Base-by-base conservation (phyloP, 192 early-diverging fungal genomes). In the Powellomyces hirtus region DNA sequence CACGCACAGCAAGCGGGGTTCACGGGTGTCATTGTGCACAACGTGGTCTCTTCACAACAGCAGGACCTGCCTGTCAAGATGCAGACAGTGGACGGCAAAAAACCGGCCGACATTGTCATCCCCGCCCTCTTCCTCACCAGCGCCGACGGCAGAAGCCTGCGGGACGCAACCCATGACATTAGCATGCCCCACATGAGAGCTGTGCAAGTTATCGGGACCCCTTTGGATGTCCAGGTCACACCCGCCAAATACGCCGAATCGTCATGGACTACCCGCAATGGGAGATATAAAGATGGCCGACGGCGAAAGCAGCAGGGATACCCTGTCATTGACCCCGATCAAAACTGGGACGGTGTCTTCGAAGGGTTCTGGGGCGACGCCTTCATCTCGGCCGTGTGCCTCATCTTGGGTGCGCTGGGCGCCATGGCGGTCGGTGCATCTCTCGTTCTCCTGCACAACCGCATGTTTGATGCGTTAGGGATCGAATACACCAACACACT, bases 1-100 rank as follows among this genome's bases (percentile, higher is more conserved):
- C 63, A 77, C 31, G 67, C 74, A 18, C 73, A 82, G 55, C 26
- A 44, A 14, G 81, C 81, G n/a, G 81, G 81, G 26, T 82, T 79
- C 52, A 42, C 40, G 4, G 71, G 68, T n/a, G 70, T 63, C 4
- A 14, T 78, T 5, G 69, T 82, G 22, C 62, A 82, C 66, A 77
- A 78, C 70, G 38, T 45, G 7, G 46, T 36, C 7, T 16, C 53
- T 31, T 18, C 51, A 10, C 1, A 11, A 0, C 53, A 46, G 29
- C 37, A 33, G 36, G 77, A 79, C 45, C 37, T 71, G 0, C 70
- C 71, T 20, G 71, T 78, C 18, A 53, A 74, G 18, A 78, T 81
- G 75, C 45, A 57, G 27, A 36, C 75, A 4, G 60, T 59, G 38
- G 30, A 59, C 16, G 33, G 49, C 22, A 62, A 49, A 20, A 33